Evolutionary conservation across 768 basidiomycete species (phyloP), one percentile per base, ranked within the genome.

Genomic region (Phanerochaete sordida): DNA sequence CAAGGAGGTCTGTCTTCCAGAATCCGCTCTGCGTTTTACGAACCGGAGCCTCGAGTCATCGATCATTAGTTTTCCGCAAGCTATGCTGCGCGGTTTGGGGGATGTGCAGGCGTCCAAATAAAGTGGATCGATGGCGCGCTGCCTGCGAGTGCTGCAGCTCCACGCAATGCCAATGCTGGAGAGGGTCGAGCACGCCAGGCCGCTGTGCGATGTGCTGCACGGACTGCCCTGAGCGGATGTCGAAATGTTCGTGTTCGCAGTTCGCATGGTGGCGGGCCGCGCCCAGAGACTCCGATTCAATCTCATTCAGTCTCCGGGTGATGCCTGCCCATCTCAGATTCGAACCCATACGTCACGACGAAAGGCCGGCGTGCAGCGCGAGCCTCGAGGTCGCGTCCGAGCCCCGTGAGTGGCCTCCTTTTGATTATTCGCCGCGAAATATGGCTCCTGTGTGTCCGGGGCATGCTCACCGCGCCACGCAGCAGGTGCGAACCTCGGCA

Each of bases 11-110:
- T 30, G 23, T n/a, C 53, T 54, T 54, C 53, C 31, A 33, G 53
- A 37, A 39, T 12, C 8, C n/a, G 53, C 53, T 23, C 23, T 28
- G 47, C 39, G 47, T 48, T 24, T 48, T 48, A 19, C 47, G 27
- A 48, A 4, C 47, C 24, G 47, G n/a, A 33, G 53, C 26, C 51
- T 52, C 26, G 21, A 52, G 53, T 54, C 53, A 54, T 54, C 53
- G 53, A 39, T 37, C 31, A 54, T 24, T 54, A 39, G 21, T 43
- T 43, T 43, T 16, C 39, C 8, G 8, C 4, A 4, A 9, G 33
- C 33, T 35, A 35, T 35, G 46, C 46, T 3, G 46, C 11, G 46
- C 47, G 27, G 23, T 1, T 15, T 27, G 48, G 47, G 26, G 1
- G 50, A 51, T 51, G 50, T 23, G 50, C 50, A 30, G 50, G 6